Evolutionary conservation across 2,329 filamentous ascomycete genomes (phyloP), one percentile per base, ranked within the genome.

Genomic region (Trichoderma sp.): DNA sequence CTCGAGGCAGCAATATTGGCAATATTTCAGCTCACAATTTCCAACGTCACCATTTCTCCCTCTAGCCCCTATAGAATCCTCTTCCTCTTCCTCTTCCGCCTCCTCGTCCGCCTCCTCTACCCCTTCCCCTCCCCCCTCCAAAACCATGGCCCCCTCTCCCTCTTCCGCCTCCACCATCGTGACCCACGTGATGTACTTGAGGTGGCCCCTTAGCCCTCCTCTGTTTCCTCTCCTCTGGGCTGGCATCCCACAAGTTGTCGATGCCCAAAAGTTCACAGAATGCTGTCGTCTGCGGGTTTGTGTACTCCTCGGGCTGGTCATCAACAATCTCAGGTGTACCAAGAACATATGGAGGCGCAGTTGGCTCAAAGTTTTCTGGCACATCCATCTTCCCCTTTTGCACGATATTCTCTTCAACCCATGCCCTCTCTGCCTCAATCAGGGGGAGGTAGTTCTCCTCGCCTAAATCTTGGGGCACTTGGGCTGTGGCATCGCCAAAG

Each of bases 261-360:
- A 99, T 89, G 9, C 86, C 89, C 1, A 98, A 74, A 66, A 98
- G 79, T 67, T 89, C 82, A 78, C 95, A 99, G 76, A 94, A 98
- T 3, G 83, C 79, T n/a, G 82, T 83, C 7, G 93, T 98, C 80
- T 98, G 94, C 13, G 91, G 90, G 75, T 95, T 98, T 4, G 88
- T 92, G 76, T 94, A 94, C 79, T 97, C 94, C 1, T 83, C 81
- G 1, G 93, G 92, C 76, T 89, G 86, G n/a, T 89, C 82, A 0
- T 82, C 74, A 0, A 88, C 86, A 27, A 81, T 83, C 70, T 89
- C 86, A 0, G 88, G 86, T 7, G 84, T 80, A 0, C 82, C 80
- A 1, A 82, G 80, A 52, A 89, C 83, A 70, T 93, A 91, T 2
- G 89, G 82, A 1, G 93, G 91, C 4, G 94, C 94, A 0, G 92